Conservation (phyloP, 768 basidiomycete species). For the Russula griseocarnosa region DNA sequence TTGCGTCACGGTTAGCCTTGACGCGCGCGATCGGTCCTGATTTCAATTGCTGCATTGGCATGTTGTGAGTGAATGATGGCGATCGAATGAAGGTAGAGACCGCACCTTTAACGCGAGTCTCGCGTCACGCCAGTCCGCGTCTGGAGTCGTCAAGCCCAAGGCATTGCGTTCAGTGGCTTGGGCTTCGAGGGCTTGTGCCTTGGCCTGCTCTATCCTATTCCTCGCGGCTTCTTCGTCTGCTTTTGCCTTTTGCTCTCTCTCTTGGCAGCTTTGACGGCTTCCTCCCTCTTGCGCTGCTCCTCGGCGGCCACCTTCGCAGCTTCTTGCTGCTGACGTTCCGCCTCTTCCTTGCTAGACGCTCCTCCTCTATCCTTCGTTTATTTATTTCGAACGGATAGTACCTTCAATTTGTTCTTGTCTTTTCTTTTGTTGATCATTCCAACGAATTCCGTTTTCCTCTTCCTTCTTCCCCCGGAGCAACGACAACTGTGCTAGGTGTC, state of each 20-base stretch:
- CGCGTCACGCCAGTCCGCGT: constrained; percentile 62
- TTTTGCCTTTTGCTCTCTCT: constrained; percentile 29
- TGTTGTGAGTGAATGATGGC: constrained; percentile 26
- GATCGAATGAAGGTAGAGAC: background rate
- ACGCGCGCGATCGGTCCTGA: constrained; percentile 57
- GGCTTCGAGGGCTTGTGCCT: constrained; percentile 38
- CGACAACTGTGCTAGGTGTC: constrained; percentile 42
- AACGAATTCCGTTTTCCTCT: constrained; percentile 41
- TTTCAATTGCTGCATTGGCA: constrained; percentile 53
- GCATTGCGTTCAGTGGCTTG: constrained; percentile 41
- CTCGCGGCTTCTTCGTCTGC: constrained; percentile 37
- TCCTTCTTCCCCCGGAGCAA: constrained; percentile 47
- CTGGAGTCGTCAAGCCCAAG: constrained; percentile 51
- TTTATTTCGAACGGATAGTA: constrained; percentile 64
- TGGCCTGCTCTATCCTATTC: constrained; percentile 35
- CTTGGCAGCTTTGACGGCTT: constrained; percentile 30
- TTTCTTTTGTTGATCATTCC: constrained; percentile 43
- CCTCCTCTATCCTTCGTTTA: constrained; percentile 55
- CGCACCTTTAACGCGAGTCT: constrained; percentile 53
- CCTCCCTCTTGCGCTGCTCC: constrained; percentile 32
- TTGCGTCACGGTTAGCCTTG: constrained; percentile 52
- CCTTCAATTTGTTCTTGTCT: constrained; percentile 58
- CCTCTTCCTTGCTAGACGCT: constrained; percentile 49
- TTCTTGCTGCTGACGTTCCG: constrained; percentile 41
- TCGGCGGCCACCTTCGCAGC: constrained; percentile 31